Evolutionary conservation across 2,329 filamentous ascomycete species (phyloP).

Genomic region (Endocalyx cinctus): DNA sequence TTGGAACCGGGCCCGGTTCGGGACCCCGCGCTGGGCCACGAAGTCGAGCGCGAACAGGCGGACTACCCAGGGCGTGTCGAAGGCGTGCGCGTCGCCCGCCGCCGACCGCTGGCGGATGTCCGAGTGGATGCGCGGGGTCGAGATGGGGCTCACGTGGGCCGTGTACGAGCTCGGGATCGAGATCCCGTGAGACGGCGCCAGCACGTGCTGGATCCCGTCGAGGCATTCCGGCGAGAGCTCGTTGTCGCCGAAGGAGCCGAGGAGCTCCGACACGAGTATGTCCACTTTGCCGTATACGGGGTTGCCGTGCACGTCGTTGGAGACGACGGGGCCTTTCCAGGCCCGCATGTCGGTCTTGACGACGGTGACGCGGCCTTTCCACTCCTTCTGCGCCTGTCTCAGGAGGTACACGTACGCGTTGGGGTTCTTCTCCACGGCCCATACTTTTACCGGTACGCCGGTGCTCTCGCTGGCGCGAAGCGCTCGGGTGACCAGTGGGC

Average conservation of each 20-base stretch:
- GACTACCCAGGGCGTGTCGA: slow-evolving; percentile 92
- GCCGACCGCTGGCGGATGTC: slow-evolving; percentile 65
- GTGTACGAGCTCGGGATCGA: slow-evolving; percentile 93
- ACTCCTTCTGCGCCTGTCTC: slow-evolving; percentile 76
- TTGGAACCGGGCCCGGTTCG: slow-evolving; percentile 61
- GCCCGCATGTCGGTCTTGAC: slow-evolving; percentile 96
- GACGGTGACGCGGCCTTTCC: slow-evolving; percentile 75
- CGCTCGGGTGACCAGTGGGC: slow-evolving; percentile 84
- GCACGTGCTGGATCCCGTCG: slow-evolving; percentile 87
- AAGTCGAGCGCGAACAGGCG: slow-evolving; percentile 88
- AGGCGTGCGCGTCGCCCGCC: slow-evolving; percentile 62
- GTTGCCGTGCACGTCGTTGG: slow-evolving; percentile 34
- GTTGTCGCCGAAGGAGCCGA: slow-evolving; percentile 95
- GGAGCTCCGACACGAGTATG: slow-evolving; percentile 87
- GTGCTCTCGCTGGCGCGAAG: slow-evolving; percentile 73
- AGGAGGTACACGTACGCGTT: slow-evolving; percentile 94
- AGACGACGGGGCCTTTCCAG: slow-evolving; percentile 75
- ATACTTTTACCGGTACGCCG: slow-evolving; percentile 75
- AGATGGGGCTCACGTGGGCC: slow-evolving; percentile 87
- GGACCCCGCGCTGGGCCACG: slow-evolving; percentile 58
- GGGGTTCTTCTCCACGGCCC: slow-evolving; percentile 96
- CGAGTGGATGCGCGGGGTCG: slow-evolving; percentile 77
- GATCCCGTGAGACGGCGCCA: slow-evolving; percentile 75
- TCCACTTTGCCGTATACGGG: slow-evolving; percentile 67
- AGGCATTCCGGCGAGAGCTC: slow-evolving; percentile 95